These are phyloP conservation scores for Penicillium steckii DNA, from an alignment of 495 filamentous ascomycete species.

Conservation along the genomic window DNA sequence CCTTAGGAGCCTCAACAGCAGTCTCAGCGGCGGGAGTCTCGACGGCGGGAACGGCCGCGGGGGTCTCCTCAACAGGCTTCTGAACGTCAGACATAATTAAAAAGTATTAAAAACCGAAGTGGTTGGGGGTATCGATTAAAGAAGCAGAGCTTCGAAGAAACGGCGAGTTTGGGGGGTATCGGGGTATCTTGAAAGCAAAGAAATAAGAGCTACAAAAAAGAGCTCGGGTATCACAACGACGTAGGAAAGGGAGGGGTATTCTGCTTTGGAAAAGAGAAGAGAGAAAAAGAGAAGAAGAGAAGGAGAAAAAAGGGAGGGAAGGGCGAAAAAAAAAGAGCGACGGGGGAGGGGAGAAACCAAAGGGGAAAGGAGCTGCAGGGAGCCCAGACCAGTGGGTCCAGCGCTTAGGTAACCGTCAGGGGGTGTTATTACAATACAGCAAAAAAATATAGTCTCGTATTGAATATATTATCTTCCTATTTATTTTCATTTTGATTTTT, in stretches of 20 bases:
- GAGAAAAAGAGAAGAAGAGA: slow-evolving; percentile 22
- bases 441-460: too few relatives aligned
- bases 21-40: slow-evolving; percentile 37
- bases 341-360: slow-evolving; percentile 28
- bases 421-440: background rate
- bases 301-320: slow-evolving; percentile 31
- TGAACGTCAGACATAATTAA: slow-evolving; percentile 53
- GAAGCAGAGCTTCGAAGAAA: slow-evolving; percentile 31
- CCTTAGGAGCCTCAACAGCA: slow-evolving; percentile 36
- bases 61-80: slow-evolving; percentile 50
- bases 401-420: slow-evolving; percentile 11
- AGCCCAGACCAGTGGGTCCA: slow-evolving; percentile 29
- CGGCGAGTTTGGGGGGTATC: slow-evolving; percentile 34
- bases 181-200: slow-evolving; percentile 43
- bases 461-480: too few relatives aligned
- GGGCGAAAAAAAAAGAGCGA: slow-evolving; percentile 28
- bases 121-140: slow-evolving; percentile 36
- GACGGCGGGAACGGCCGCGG: slow-evolving; percentile 37
- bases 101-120: slow-evolving; percentile 25
- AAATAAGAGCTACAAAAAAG: slow-evolving; percentile 41
- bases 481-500: too few relatives aligned
- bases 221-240: slow-evolving; percentile 52
- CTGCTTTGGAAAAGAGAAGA: slow-evolving; percentile 23
- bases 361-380: slow-evolving; percentile 45
- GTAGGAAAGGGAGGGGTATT: slow-evolving; percentile 26